A percentile compares a stretch with the other conserved stretches of the same genome.
These are phyloP conservation scores for Huntiella savannae DNA, from an alignment of 2,329 filamentous ascomycete genomes.

Conservation along the genomic window DNA sequence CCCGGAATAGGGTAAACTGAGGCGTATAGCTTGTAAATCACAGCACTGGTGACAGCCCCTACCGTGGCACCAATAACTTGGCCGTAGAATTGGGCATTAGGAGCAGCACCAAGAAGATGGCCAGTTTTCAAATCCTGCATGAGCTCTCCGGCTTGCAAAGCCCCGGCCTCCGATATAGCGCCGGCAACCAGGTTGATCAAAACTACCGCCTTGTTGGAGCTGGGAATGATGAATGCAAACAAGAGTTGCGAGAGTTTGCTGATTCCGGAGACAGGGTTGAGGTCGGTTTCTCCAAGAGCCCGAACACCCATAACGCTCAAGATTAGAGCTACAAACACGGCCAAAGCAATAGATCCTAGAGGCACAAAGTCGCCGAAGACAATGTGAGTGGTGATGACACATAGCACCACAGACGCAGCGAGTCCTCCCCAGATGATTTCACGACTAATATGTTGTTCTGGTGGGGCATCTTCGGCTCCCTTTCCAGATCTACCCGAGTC, in stretches of 20 bases:
- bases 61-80: slow-evolving; percentile 79
- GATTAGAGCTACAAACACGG: slow-evolving; percentile 68
- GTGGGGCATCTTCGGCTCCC: slow-evolving; percentile 56
- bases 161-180: slow-evolving; percentile 44
- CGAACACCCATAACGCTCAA: slow-evolving; percentile 57
- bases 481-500: slow-evolving; percentile 17
- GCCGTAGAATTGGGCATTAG: slow-evolving; percentile 90
- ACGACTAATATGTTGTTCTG: slow-evolving; percentile 59
- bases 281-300: slow-evolving; percentile 62
- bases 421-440: slow-evolving; percentile 58
- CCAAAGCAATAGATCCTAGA: slow-evolving; percentile 51
- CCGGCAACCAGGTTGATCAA: slow-evolving; percentile 89
- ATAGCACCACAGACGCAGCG: slow-evolving; percentile 56
- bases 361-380: slow-evolving; percentile 74
- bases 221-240: slow-evolving; percentile 76
- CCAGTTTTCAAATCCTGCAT: slow-evolving; percentile 97
- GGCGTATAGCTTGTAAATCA: slow-evolving; percentile 80
- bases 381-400: slow-evolving; percentile 60
- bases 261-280: slow-evolving; percentile 93
- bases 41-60: slow-evolving; percentile 69
- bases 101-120: slow-evolving; percentile 76
- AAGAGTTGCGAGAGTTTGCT: slow-evolving; percentile 91
- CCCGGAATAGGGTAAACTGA: slow-evolving; percentile 73
- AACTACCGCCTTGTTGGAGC: slow-evolving; percentile 65
- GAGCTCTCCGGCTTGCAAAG: slow-evolving; percentile 84